phyloP scores from a whole-genome alignment of 1,284 basidiomycete species.

The Hemileia vastatrix region DNA sequence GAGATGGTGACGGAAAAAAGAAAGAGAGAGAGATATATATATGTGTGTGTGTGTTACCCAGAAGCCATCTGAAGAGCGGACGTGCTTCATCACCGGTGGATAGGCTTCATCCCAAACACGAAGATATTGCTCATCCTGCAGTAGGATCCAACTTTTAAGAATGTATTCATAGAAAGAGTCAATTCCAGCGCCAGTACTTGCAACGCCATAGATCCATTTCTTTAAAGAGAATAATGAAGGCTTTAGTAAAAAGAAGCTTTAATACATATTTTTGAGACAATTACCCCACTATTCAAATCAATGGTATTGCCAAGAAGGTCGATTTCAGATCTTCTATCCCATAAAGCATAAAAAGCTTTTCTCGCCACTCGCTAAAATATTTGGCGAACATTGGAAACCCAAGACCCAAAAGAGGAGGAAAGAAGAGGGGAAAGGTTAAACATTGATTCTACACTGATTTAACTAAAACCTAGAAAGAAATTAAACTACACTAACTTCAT shows the following conservation, averaged over 20 bases:
- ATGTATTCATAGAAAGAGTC: slow-evolving; percentile 92
- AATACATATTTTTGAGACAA: slow-evolving; percentile 37
- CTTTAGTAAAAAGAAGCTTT: slow-evolving; percentile 2
- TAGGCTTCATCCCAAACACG: slow-evolving; percentile 84
- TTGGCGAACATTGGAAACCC: no score
- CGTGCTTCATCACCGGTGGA: slow-evolving; percentile 73
- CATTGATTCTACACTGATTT: no score
- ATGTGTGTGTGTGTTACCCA: slow-evolving; percentile 53
- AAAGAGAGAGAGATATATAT: not conserved
- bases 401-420: not conserved
- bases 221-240: slow-evolving; percentile 2
- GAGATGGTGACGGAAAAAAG: not conserved
- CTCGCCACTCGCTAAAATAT: slow-evolving; percentile 41
- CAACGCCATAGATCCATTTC: slow-evolving; percentile 46
- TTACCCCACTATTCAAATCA: slow-evolving; percentile 63
- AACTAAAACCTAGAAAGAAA: no score
- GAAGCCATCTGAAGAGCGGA: slow-evolving; percentile 69
- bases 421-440: no score
- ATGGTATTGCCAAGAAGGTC: slow-evolving; percentile 80
- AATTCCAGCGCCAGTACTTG: slow-evolving; percentile 77
- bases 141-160: slow-evolving; percentile 54
- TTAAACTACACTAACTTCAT: slow-evolving; percentile 66
- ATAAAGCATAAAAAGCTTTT: slow-evolving; percentile 75
- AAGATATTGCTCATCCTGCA: slow-evolving; percentile 70
- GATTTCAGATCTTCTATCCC: slow-evolving; percentile 74